Evolutionary conservation across 2,329 filamentous ascomycete genomes (phyloP), one percentile per base, ranked within the genome.

Genomic region (Rhinocladiella similis): DNA sequence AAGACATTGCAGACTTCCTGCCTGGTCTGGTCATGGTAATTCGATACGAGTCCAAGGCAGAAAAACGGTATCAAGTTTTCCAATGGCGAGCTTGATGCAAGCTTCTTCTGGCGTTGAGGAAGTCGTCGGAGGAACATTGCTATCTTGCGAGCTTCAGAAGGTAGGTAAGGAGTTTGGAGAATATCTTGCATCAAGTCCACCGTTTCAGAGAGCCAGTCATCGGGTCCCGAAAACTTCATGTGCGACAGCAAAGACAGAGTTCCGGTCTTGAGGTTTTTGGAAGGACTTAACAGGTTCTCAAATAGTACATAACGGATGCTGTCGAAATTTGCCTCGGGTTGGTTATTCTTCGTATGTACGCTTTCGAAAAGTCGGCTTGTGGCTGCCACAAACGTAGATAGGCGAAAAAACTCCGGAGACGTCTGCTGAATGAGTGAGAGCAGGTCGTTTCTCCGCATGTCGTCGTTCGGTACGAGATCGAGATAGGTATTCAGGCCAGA

Each of bases 101-200:
- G 69, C 20, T 81, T 77, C 5, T 81, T 73, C 68, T 94, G 96
- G 18, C 79, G 70, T 14, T 80, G 74, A 1, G 81, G 87, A 42
- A 97, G 80, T 66, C 90, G 91, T 46, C 93, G 88, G 52, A 97
- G 82, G 60, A 93, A 86, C 83, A 97, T 95, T 1, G 90, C 87
- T 33, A 96, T 83, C 16, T 84, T 84, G 54, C 94, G 84, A 49
- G 85, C 83, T 48, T 88, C 90, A 54, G 92, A 84, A 3, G 96
- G 78, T 46, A 83, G 84, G n/a, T 96, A 74, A 0, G 90, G 86
- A 5, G 87, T 90, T 60, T 91, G 83, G 70, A 97, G 92, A 14
- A 92, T 85, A 60, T 90, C 82, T 14, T 92, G 80, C 74, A 96
- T 93, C 5, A 85, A 80, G 5, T 77, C 75, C 20, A 89, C 72